A percentile compares a stretch with the other conserved stretches of the same genome.
Conservation (phyloP, 371 early-diverging fungal species). For the Rhizopus delemar region DNA sequence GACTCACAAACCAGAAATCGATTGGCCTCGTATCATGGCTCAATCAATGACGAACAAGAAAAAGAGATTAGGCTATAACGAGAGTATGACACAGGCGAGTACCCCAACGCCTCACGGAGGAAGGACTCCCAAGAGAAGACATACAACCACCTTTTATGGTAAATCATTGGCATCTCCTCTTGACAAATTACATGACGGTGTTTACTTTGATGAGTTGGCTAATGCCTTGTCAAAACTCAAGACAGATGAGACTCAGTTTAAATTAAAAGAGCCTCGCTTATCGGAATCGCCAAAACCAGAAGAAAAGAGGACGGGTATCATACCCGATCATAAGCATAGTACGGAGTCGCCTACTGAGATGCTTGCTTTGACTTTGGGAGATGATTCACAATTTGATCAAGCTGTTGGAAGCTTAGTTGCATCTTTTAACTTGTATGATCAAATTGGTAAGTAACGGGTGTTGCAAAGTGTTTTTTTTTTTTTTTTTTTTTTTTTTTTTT, state of each 20-base stretch:
- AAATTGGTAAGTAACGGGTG: constrained; percentile 45
- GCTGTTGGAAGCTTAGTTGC: constrained; percentile 63
- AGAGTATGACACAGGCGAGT: constrained; percentile 55
- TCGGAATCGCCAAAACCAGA: constrained; percentile 14
- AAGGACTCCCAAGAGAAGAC: constrained; percentile 45
- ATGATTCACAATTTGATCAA: constrained; percentile 59
- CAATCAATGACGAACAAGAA: constrained; percentile 33
- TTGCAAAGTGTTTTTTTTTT: background rate
- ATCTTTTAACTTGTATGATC: constrained; percentile 80
- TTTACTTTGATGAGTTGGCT: constrained; percentile 35
- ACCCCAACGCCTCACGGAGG: constrained; percentile 34
- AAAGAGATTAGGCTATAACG: constrained; percentile 52
- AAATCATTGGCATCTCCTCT: constrained; percentile 30
- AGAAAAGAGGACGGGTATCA: constrained; percentile 12
- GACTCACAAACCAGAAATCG: constrained; percentile 67
- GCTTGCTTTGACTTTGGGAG: constrained; percentile 70
- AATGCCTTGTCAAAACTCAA: constrained; percentile 28
- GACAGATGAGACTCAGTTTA: constrained; percentile 33
- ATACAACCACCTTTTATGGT: constrained; percentile 43
- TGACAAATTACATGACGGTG: constrained; percentile 35
- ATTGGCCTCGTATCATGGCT: constrained; percentile 68
- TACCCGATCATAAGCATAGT: constrained; percentile 7
- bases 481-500: too few species aligned
- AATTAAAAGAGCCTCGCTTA: constrained; percentile 47
- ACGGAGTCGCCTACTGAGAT: constrained; percentile 25